Conservation (phyloP, 345 rosid species). For the Populus deltoides region DNA sequence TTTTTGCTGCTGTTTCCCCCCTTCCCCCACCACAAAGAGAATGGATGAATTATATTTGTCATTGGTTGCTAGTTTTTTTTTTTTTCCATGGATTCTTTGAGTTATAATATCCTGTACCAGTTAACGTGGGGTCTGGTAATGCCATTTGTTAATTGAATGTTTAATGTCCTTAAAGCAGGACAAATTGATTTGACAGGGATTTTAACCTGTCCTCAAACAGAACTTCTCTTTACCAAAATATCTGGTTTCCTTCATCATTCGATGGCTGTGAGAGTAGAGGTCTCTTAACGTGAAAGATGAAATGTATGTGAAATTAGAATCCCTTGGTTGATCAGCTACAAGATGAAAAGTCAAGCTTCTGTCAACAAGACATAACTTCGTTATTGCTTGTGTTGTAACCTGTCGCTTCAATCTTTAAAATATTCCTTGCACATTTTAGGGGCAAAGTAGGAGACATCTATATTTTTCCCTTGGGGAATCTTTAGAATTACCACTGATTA, state of each 20-base stretch:
- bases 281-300: not conserved
- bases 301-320: conserved; percentile 1
- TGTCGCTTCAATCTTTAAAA: not conserved
- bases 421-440: not conserved
- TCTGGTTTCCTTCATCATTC: not conserved
- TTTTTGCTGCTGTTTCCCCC: not conserved
- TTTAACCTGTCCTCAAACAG: not conserved
- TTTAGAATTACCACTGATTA: no score
- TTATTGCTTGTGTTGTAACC: not conserved
- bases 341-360: not conserved
- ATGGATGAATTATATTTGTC: not conserved
- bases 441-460: no score
- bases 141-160: not conserved
- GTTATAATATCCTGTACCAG: not conserved
- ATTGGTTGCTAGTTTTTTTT: not conserved
- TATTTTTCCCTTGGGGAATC: no score
- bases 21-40: not conserved
- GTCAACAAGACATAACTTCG: not conserved
- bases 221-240: no score
- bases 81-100: not conserved
- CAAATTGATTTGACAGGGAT: no score
- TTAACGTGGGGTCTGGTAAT: not conserved
- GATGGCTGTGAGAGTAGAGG: not conserved
- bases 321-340: not conserved
- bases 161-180: not conserved